Evolutionary conservation across 345 rosid species (phyloP), one percentile per base, ranked within the genome.

Genomic region (Aquilaria yunnanensis): DNA sequence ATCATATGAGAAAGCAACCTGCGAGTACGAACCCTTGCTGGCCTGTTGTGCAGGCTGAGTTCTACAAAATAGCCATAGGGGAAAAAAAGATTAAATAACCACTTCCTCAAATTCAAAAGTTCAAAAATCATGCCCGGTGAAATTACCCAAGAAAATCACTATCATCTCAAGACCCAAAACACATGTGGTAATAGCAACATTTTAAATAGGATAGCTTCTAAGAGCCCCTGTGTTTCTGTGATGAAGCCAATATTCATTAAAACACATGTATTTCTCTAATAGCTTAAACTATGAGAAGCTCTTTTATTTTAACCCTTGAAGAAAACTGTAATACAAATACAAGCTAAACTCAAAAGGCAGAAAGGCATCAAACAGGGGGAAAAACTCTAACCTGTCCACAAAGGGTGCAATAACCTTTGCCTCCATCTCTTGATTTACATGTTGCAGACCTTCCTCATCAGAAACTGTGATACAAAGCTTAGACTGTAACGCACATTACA

Each of bases 1-100:
- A 69, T 74, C 85, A 79, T 94, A 94, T 53, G 96, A 94, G 73
- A 94, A 95, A 3, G 88, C 96, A 59, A 95, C 97, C 77, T 95
- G 91, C 3, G 99, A 90, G 67, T 95, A 95, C 6, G 96, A 70
- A 47, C 96, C 93, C 79, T 84, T 90, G 77, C 61, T 87, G 33
- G 82, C 82, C 67, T 83, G 75, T 57, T 85, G 97, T 53, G 74
- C 74, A 31, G 71, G 74, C 72, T 86, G 92, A 61, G 91, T 58
- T 70, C 90, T 83, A 63, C 72, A 60, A 46, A 12, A 70, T 12
- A 74, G 49, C 14, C 51, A 65, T n/a, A 14, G 62, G 48, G 32
- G 54, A 9, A 23, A 11, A 3, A 32, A 23, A 59, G 57, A 30
- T 32, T 13, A 31, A 56, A 56, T 10, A 33, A 37, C n/a, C 9